Conservation (phyloP, 2,329 filamentous ascomycete species). For the Colletotrichum sp. region DNA sequence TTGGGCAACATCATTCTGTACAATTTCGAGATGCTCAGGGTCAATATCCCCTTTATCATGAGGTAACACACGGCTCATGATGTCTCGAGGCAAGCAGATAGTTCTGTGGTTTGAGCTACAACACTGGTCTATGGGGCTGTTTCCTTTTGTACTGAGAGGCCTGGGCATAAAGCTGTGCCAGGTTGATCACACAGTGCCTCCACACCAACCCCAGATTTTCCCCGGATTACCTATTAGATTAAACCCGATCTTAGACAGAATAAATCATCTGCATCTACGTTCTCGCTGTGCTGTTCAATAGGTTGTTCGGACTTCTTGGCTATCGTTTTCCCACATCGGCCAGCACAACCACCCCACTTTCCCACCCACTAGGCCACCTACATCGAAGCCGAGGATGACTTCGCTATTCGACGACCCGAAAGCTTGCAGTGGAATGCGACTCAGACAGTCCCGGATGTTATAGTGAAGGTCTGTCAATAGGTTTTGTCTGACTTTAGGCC, state of each 20-base stretch:
- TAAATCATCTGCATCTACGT: background rate
- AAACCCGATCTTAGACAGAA: background rate
- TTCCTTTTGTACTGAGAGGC: background rate
- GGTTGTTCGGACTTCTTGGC: background rate
- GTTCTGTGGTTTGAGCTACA: background rate
- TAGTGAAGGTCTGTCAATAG: background rate
- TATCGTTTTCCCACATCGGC: background rate
- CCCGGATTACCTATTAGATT: background rate
- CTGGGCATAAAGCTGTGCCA: background rate
- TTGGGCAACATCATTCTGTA: background rate
- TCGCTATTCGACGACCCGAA: background rate
- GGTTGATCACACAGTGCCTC: background rate
- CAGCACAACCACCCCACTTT: background rate
- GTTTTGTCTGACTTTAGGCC: background rate
- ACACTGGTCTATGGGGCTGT: background rate
- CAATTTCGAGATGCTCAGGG: constrained; percentile 2
- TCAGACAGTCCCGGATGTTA: background rate
- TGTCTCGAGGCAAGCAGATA: background rate
- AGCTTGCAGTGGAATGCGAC: background rate
- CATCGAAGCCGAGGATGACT: background rate
- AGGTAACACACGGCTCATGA: background rate
- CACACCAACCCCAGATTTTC: background rate
- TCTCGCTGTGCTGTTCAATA: background rate
- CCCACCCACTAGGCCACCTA: background rate
- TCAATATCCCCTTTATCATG: background rate